Evolutionary conservation across 768 basidiomycete genomes (phyloP), one percentile per base, ranked within the genome.

Genomic region (Xerocomellus intermedius): DNA sequence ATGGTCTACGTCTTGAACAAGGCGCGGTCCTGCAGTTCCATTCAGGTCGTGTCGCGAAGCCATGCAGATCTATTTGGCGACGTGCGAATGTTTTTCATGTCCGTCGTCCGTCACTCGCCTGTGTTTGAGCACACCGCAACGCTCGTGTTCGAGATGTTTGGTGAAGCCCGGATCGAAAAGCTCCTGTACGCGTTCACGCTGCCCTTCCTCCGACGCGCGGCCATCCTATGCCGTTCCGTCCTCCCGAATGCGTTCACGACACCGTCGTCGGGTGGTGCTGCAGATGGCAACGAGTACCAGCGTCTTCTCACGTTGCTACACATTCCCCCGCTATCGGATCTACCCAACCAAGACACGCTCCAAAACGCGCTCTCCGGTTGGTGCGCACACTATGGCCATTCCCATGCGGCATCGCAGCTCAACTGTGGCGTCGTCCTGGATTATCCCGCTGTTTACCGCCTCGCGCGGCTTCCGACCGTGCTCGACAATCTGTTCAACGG

Each of bases 331-430:
- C 81, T 96, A 0, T 83, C 87, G 3, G 85, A 87, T 50, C 81
- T 93, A 5, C 89, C 89, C 3, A 81, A 85, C 51, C 89, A 92
- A 61, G 91, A 93, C 65, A 90, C 89, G 6, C 74, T 94, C n/a
- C 90, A 92, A 68, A 92, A 87, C 52, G 87, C 87, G n/a, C 77
- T 93, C 2, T 87, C 88, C 0, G 88, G 91, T 4, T 96, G 94
- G 94, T 89, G 92, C 67, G 86, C 86, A 4, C 91, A 94, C 67
- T 94, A 91, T 66, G 89, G 90, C 2, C 84, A 89, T 59, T 85
- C 88, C 2, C 89, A 91, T 60, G 82, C 87, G 2, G 81, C 85
- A 1, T 84, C 88, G 3, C 90, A 92, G 62, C 73, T 89, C 54
- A 89, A 89, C 60, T 90, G 87, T 61, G 87, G 87, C 1, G 85